Conservation (phyloP, 176 grass and related monocot species). For the Oryza officinalis region DNA sequence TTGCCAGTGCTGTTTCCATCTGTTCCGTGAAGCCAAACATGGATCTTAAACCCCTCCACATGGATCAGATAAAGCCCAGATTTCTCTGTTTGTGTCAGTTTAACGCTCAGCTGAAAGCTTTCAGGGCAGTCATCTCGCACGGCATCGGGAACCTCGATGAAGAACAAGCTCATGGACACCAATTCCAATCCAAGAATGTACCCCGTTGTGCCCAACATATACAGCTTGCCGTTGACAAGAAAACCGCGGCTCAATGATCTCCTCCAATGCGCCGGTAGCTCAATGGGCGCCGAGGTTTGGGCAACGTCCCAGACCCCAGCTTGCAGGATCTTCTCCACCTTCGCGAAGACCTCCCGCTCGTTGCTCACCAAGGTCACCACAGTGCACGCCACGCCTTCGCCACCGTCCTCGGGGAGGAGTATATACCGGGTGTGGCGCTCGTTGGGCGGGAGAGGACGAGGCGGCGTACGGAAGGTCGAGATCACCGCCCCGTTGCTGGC, state of each 20-base stretch:
- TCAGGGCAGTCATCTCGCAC: neutral
- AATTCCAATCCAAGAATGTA: slow-evolving; percentile 27
- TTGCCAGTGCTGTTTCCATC: neutral
- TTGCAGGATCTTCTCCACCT: neutral
- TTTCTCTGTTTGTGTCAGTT: neutral
- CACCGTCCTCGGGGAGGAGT: neutral
- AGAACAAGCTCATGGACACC: neutral
- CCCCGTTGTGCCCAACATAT: neutral
- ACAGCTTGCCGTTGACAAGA: slow-evolving; percentile 18
- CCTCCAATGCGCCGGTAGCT: neutral
- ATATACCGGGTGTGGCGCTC: neutral
- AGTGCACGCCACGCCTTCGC: neutral
- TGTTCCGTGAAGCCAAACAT: neutral
- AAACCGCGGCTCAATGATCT: neutral
- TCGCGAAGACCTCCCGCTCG: slow-evolving; percentile 13
- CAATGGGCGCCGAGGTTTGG: neutral
- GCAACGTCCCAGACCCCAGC: neutral
- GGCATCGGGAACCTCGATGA: neutral
- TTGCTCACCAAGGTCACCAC: neutral
- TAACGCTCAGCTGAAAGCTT: neutral
- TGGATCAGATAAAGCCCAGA: slow-evolving; percentile 18
- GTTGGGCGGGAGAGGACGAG: neutral
- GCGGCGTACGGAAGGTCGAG: neutral
- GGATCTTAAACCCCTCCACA: slow-evolving; percentile 4
- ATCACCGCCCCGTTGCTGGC: neutral